Percentiles rank a stretch among this genome's conserved stretches.
Evolutionary conservation across 257 asterid species (phyloP).

Genomic region (Avicennia marina): DNA sequence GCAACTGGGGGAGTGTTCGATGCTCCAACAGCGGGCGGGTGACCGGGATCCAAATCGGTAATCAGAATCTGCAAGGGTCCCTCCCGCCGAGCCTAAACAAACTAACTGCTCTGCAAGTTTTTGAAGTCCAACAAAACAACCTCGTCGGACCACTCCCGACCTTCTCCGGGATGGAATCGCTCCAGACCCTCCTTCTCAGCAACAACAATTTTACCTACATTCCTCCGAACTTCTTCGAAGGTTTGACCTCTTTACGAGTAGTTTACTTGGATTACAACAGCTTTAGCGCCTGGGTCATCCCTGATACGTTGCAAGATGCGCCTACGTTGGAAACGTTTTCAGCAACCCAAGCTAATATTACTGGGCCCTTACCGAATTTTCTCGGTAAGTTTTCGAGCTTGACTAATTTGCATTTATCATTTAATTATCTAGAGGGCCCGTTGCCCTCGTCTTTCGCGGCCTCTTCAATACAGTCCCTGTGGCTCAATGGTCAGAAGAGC

Average conservation of each 20-base stretch:
- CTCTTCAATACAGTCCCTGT: conserved; percentile 40
- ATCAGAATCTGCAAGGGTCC: conserved; percentile 41
- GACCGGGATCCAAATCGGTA: conserved; percentile 65
- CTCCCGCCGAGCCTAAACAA: conserved; percentile 46
- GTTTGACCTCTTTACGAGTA: conserved; percentile 44
- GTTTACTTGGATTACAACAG: conserved; percentile 55
- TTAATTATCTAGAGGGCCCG: conserved; percentile 55
- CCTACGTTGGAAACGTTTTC: conserved; percentile 41
- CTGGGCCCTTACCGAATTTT: conserved; percentile 57
- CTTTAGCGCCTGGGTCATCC: conserved; percentile 51
- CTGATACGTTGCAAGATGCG: conserved; percentile 39
- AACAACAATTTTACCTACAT: conserved; percentile 54
- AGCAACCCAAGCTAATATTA: conserved; percentile 42
- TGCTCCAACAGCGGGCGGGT: conserved; percentile 35
- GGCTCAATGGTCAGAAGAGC: conserved; percentile 56
- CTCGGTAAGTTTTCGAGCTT: conserved; percentile 41
- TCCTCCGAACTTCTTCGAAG: conserved; percentile 69
- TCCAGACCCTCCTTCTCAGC: conserved; percentile 34
- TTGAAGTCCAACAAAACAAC: conserved; percentile 48
- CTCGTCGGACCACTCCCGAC: conserved; percentile 62
- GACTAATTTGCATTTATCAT: conserved; percentile 33
- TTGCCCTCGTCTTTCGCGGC: conserved; percentile 51
- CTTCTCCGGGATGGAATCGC: conserved; percentile 45
- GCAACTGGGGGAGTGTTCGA: conserved; percentile 29
- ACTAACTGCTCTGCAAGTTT: conserved; percentile 36